phyloP scores from a whole-genome alignment of 768 basidiomycete species.

The Suillus brevipes region DNA sequence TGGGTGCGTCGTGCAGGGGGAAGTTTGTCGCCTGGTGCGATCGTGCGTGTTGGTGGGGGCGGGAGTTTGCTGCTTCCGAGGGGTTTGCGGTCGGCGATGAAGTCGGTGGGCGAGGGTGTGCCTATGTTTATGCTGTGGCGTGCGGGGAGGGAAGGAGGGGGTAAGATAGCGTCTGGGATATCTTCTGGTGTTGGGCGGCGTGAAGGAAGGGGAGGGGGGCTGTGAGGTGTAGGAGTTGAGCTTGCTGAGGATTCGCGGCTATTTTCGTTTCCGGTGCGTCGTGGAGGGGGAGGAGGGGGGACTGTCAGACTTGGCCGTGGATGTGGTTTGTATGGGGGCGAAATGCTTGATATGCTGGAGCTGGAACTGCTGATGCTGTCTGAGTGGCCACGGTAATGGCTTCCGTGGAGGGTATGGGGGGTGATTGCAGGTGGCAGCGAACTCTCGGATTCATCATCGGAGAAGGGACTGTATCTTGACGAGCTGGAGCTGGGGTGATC shows the following conservation, averaged over 20 bases:
- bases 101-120: neutral
- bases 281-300: conserved; percentile 25
- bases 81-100: conserved; percentile 25
- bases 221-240: conserved; percentile 21
- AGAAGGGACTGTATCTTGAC: conserved; percentile 30
- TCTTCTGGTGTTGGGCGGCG: conserved; percentile 20
- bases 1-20: conserved; percentile 56
- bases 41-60: conserved; percentile 76
- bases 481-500: conserved; percentile 23
- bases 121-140: conserved; percentile 36
- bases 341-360: conserved; percentile 15
- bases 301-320: conserved; percentile 20
- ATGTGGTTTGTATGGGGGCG: conserved; percentile 20
- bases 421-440: conserved; percentile 15
- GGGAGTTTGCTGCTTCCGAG: conserved; percentile 45
- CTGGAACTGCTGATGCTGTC: conserved; percentile 23
- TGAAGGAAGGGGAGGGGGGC: conserved; percentile 44
- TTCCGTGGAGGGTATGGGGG: conserved; percentile 10
- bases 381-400: conserved; percentile 15
- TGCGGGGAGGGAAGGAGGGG: conserved; percentile 36
- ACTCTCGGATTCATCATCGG: conserved; percentile 29
- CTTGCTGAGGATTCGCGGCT: neutral
- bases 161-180: conserved; percentile 1
- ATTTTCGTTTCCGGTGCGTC: conserved; percentile 7
- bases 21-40: conserved; percentile 67